Base-by-base conservation (phyloP, 257 asterid species). In the Galeopsis tetrahit region DNA sequence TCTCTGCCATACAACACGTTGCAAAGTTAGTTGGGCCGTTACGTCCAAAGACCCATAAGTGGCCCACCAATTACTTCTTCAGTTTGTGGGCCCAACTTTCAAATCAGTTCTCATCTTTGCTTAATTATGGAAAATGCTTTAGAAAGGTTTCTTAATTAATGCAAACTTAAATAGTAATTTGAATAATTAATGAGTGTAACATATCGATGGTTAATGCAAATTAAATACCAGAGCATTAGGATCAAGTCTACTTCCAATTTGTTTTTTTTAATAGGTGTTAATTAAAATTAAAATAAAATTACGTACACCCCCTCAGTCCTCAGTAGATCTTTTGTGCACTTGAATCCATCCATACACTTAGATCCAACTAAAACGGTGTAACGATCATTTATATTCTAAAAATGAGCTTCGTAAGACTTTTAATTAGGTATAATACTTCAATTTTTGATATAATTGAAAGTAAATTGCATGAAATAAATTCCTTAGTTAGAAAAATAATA, bases 1-100 rank as follows among this genome's bases (percentile, higher is more conserved):
- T 52, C 14, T 55, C 8, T 21, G 32, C 33, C 15, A 14, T 32
- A 43, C 28, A 10, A 28, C 58, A 55, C 60, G 49, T 36, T n/a
- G 52, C 40, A 70, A 63, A 71, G 49, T 77, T 77, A 72, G 78
- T 72, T 77, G 81, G 81, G 81, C 78, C 75, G 67, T 48, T 67
- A 9, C n/a, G 67, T 67, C 68, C 66, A 28, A 49, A 38, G 10
- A 6, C 63, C 51, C n/a, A 57, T 11, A 14, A 31, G 46, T 36
- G 75, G 66, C 75, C 82, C 78, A 77, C 71, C 35, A 66, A 58
- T 57, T 57, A 28, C 66, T 70, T 34, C 48, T 62, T 52, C 67
- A 46, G 56, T n/a, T 13, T 14, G 78, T 67, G 75, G 75, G 82
- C 77, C 75, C 78, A 65, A 33, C 6, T 63, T 39, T 62, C 70